phyloP scores from a whole-genome alignment of 2,329 filamentous ascomycete species.

The Trichoderma brevicompactum region DNA sequence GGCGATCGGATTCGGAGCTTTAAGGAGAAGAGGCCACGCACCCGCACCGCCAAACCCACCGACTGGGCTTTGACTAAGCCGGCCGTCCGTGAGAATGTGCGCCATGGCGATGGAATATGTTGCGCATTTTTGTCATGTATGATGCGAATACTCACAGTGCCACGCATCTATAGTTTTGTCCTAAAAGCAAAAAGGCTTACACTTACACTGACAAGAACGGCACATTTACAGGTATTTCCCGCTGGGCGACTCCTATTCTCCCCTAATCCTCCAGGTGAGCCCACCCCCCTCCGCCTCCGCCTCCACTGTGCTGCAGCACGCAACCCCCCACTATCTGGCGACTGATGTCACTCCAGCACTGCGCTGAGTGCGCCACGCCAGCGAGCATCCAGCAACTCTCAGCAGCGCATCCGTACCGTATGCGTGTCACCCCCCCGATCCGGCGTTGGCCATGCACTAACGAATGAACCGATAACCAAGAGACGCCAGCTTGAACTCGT shows the following conservation, averaged over 20 bases:
- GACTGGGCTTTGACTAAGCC: not conserved
- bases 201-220: too few species aligned
- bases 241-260: too few species aligned
- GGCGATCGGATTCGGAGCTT: slow-evolving; percentile 18
- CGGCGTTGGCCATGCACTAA: too few species aligned
- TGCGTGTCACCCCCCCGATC: slow-evolving; percentile 20
- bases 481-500: too few species aligned
- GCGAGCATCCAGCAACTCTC: too few species aligned
- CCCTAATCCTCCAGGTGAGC: not conserved
- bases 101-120: slow-evolving; percentile 3
- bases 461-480: too few species aligned
- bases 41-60: not conserved
- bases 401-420: not conserved
- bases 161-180: too few species aligned
- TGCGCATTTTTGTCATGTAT: not conserved
- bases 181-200: too few species aligned
- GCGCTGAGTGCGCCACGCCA: too few species aligned
- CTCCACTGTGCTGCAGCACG: slow-evolving; percentile 8
- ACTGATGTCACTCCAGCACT: slow-evolving; percentile 3
- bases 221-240: too few species aligned
- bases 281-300: not conserved
- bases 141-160: too few species aligned
- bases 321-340: slow-evolving; percentile 24
- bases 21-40: slow-evolving; percentile 1
- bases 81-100: slow-evolving; percentile 3